phyloP scores from a whole-genome alignment of 495 filamentous ascomycete genomes.

The Penicillium subrubescens region DNA sequence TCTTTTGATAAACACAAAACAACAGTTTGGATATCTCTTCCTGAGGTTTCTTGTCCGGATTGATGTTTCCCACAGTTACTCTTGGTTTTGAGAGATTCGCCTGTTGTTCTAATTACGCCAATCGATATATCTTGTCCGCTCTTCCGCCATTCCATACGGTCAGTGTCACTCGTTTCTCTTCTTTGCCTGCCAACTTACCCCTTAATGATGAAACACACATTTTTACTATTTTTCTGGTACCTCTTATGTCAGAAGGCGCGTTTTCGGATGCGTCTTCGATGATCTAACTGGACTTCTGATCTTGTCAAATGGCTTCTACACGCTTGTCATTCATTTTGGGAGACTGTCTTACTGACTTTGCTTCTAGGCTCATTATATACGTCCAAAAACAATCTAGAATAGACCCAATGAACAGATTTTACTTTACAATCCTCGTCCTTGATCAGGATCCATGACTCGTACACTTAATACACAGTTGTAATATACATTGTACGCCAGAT shows the following conservation, averaged over 20 bases:
- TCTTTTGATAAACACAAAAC: slow-evolving; percentile 6
- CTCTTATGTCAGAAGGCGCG: slow-evolving; percentile 61
- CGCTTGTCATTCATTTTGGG: slow-evolving; percentile 11
- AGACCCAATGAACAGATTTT: not conserved
- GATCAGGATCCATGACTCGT: not conserved
- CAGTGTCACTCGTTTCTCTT: slow-evolving; percentile 23
- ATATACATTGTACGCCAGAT: not conserved
- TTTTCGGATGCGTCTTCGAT: slow-evolving; percentile 51
- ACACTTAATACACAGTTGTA: not conserved
- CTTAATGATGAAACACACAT: slow-evolving; percentile 51
- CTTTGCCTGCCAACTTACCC: slow-evolving; percentile 1
- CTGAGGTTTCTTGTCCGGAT: slow-evolving; percentile 1
- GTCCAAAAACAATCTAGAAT: not conserved
- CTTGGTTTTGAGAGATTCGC: not conserved
- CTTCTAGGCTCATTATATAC: slow-evolving; percentile 5
- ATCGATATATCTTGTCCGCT: not conserved
- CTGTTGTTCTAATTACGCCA: not conserved
- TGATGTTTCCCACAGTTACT: slow-evolving; percentile 10
- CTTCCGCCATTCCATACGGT: slow-evolving; percentile 25
- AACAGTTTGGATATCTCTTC: not conserved
- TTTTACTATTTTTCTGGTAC: slow-evolving; percentile 60
- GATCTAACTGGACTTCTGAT: slow-evolving; percentile 67
- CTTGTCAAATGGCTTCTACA: slow-evolving; percentile 14
- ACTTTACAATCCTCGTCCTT: not conserved
- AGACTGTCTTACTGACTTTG: slow-evolving; percentile 29